Evolutionary conservation across 2,329 filamentous ascomycete genomes (phyloP).

Genomic region (Calonectria hongkongensis): DNA sequence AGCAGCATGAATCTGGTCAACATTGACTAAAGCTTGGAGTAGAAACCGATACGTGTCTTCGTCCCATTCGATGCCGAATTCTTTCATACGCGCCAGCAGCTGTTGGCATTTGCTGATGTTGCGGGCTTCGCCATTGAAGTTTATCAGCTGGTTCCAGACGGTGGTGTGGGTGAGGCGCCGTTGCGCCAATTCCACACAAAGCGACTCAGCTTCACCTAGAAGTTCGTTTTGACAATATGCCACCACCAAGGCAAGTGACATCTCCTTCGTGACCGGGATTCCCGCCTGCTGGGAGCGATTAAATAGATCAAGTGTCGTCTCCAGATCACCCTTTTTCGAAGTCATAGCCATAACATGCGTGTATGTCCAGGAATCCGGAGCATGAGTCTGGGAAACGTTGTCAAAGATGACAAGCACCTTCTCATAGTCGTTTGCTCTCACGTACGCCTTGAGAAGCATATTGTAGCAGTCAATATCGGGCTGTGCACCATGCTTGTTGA

Average conservation of each 20-base stretch:
- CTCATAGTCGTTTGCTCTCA: constrained; percentile 79
- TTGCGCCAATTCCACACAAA: constrained; percentile 70
- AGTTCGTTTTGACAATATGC: constrained; percentile 73
- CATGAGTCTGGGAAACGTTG: constrained; percentile 69
- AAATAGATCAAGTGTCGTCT: constrained; percentile 80
- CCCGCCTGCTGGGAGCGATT: constrained; percentile 74
- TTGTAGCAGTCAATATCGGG: constrained; percentile 83
- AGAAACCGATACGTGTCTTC: constrained; percentile 70
- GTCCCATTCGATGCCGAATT: constrained; percentile 68
- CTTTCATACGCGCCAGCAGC: constrained; percentile 69
- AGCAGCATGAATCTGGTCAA: constrained; percentile 70
- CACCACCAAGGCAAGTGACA: constrained; percentile 80
- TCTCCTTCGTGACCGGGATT: constrained; percentile 71
- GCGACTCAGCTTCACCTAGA: constrained; percentile 60
- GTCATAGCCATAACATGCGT: constrained; percentile 84
- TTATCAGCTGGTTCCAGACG: constrained; percentile 87
- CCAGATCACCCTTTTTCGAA: constrained; percentile 82
- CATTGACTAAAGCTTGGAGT: constrained; percentile 68
- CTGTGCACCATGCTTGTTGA: constrained; percentile 70
- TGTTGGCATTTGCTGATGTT: constrained; percentile 70
- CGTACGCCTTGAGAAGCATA: constrained; percentile 82
- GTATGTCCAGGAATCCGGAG: constrained; percentile 79
- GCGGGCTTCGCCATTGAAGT: constrained; percentile 79
- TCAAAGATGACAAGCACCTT: constrained; percentile 79
- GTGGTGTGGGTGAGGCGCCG: constrained; percentile 72